Base-by-base conservation (phyloP, 169 alveolate species). In the Perkinsus marinus region DNA sequence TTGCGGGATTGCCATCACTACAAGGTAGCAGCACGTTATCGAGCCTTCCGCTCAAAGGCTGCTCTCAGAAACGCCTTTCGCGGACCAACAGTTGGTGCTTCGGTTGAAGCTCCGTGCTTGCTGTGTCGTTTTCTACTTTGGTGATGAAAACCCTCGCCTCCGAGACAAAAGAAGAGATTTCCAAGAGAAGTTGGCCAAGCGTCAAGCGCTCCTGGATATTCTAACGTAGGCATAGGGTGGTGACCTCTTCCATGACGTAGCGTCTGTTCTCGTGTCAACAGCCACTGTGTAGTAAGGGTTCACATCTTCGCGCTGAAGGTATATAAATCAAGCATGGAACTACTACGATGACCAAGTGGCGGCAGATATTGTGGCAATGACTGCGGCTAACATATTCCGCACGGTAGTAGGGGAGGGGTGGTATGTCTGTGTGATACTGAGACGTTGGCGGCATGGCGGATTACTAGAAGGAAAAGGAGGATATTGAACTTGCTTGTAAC, bases 121-220 rank as follows among this genome's bases (percentile, higher is more conserved):
- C 93, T 94, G 96, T 34, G 92, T 95, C n/a, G 95, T 95, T 47
- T 95, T 94, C 69, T 96, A 96, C 92, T 96, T 96, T 91, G 90
- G 39, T 36, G 90, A 39, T 68, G 93, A 69, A 90, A 92, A 91
- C 68, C 90, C 46, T 68, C 92, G 39, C 92, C 43, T n/a, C n/a
- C n/a, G n/a, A n/a, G n/a, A n/a, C n/a, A n/a, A n/a, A n/a, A n/a
- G n/a, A n/a, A n/a, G n/a, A n/a, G n/a, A n/a, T n/a, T n/a, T 92
- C 94, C 93, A 79, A 91, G 95, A 90, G 94, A 96, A 95, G 47
- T 98, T 96, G 92, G 93, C 96, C 69, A 96, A 96, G 93, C 92
- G 97, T 57, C 98, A 95, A 90, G 94, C 97, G 30, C 94, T 96
- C 37, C 92, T 96, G 92, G 98, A 96, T 92, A 95, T 96, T 30